Base-by-base conservation (phyloP, 2,329 filamentous ascomycete genomes). In the Aschersonia sp. region DNA sequence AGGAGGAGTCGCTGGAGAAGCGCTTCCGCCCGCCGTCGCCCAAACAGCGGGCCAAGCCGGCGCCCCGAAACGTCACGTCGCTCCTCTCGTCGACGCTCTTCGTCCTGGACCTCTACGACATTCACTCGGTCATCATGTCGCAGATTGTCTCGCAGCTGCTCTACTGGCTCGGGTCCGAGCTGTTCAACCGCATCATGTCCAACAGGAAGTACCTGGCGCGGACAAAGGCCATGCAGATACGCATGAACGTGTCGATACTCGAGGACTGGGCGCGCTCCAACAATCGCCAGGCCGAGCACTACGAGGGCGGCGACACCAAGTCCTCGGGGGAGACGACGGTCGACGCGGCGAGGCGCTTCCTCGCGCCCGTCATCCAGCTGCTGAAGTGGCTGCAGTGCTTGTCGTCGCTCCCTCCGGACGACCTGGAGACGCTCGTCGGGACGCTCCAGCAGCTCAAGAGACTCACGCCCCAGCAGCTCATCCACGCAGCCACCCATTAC, bases 161-260 rank as follows among this genome's bases (percentile, higher is more conserved):
- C 43, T 98, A 95, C 67, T 98, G 92, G 92, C 75, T 98, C 12
- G 86, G 89, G 6, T 87, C 90, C 0, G 92, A 98, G 65, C 77
- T 97, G 7, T 98, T 98, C 70, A 98, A 98, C 64, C 84, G 90
- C 49, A 86, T 98, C 63, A 95, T 98, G 86, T 90, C 86, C 32
- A 95, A 94, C 59, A 80, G 87, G 53, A 89, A 90, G 62, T 98
- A 95, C 59, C 73, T 98, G 8, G 90, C 92, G 5, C 78, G 92
- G 47, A 98, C 92, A 14, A 98, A 98, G 65, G 92, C 92, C 4
- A 98, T 98, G 92, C 92, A 98, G 63, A 97, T 98, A 56, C 86
- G 92, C 54, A 97, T 98, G 89, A 98, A 98, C 61, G 81, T 98
- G 6, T 97, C 92, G 0, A 83, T 82, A 6, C 70, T 98, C 22